Conservation (phyloP, 75 land plant genomes). For the Sequoiadendron giganteum region DNA sequence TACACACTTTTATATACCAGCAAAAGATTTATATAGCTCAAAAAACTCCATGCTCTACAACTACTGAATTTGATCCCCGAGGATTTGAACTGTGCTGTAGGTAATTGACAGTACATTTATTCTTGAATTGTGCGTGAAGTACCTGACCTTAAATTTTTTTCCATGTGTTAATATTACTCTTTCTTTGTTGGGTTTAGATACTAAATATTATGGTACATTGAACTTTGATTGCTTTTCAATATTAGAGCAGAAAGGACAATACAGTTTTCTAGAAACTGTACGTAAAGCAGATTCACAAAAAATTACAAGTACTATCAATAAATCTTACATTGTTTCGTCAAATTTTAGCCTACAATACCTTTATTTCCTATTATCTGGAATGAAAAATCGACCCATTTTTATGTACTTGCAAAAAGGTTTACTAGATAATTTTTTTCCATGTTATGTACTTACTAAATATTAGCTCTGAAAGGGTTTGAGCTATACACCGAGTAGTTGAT, state of each 20-base stretch:
- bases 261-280: background rate
- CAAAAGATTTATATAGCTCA: too few relatives aligned
- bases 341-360: background rate
- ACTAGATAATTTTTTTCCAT: background rate
- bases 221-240: too few relatives aligned
- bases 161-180: background rate
- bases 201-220: background rate
- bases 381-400: background rate
- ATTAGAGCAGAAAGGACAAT: too few relatives aligned
- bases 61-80: too few relatives aligned
- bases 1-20: too few relatives aligned
- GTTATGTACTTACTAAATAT: background rate
- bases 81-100: too few relatives aligned
- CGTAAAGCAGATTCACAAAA: background rate
- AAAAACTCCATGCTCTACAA: too few relatives aligned
- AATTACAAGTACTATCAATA: background rate
- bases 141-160: background rate
- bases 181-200: background rate
- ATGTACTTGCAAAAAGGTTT: background rate
- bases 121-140: background rate
- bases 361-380: background rate
- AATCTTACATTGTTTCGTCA: background rate
- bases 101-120: too few relatives aligned
- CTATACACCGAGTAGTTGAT: background rate
- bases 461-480: background rate